Percentiles rank a stretch among this genome's conserved stretches.
phyloP scores from a whole-genome alignment of 257 asterid species.

The Hygrophila difformis region DNA sequence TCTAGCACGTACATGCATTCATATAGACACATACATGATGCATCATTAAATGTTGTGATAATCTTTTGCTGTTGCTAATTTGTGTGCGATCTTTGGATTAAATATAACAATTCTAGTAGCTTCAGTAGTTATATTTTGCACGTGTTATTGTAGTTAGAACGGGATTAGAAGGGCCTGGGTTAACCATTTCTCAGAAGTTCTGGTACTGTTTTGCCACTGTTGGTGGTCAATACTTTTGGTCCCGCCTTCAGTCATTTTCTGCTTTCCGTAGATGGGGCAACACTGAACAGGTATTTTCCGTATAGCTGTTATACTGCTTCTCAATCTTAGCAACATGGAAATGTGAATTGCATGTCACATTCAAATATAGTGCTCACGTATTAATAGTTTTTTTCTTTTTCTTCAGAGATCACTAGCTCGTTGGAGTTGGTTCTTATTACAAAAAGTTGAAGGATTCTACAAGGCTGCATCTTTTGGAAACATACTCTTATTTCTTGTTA shows the following conservation, averaged over 20 bases:
- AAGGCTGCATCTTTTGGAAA: constrained; percentile 90
- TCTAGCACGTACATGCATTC: too few relatives aligned
- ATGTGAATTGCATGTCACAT: not conserved
- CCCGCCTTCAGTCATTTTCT: constrained; percentile 84
- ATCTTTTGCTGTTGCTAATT: not conserved
- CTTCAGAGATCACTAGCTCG: constrained; percentile 77
- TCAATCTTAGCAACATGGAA: not conserved
- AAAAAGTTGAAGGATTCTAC: constrained; percentile 77
- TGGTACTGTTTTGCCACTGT: constrained; percentile 91
- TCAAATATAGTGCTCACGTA: too few relatives aligned
- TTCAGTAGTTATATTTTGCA: constrained; percentile 10
- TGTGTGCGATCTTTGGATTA: not conserved
- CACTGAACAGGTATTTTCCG: constrained; percentile 65
- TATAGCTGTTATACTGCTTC: constrained; percentile 6
- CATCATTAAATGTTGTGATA: not conserved
- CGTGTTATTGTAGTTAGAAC: constrained; percentile 48
- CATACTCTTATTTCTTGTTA: constrained; percentile 77
- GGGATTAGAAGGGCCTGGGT: constrained; percentile 84
- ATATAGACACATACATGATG: not conserved
- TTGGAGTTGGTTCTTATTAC: constrained; percentile 71
- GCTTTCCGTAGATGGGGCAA: constrained; percentile 98
- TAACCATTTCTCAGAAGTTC: constrained; percentile 78
- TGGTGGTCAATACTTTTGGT: constrained; percentile 93
- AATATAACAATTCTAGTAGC: not conserved
- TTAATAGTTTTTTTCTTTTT: not conserved